phyloP scores from a whole-genome alignment of 2,329 filamentous ascomycete species.

The Akanthomyces lecanii region DNA sequence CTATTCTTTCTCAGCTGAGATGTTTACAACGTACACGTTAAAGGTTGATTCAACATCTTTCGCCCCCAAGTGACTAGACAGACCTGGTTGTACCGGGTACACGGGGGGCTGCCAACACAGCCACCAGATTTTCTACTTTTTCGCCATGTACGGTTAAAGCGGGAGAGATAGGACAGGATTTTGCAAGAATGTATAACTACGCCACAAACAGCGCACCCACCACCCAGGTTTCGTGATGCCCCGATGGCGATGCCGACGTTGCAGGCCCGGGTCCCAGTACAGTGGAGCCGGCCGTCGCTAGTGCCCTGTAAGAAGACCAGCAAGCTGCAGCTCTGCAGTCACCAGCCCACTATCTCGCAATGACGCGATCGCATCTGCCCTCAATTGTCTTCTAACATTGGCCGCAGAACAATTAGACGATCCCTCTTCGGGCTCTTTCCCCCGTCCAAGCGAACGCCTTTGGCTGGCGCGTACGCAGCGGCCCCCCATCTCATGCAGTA shows the following conservation, averaged over 20 bases:
- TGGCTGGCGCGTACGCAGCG: not conserved
- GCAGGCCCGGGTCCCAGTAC: not conserved
- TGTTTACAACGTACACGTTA: too few species aligned
- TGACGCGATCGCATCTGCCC: conserved; percentile 11
- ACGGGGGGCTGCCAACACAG: too few species aligned
- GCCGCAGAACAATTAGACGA: not conserved
- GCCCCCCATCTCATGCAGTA: conserved; percentile 1
- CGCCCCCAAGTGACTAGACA: too few species aligned
- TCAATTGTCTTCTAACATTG: conserved; percentile 8
- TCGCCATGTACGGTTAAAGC: too few species aligned
- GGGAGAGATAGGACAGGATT: too few species aligned
- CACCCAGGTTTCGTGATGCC: not conserved
- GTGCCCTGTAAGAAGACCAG: not conserved
- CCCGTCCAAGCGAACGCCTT: not conserved
- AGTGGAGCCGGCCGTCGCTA: not conserved
- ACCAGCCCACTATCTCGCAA: conserved; percentile 9
- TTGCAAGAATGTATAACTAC: not conserved
- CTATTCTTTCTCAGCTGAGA: too few species aligned
- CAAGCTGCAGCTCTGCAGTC: not conserved
- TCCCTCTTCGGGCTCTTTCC: not conserved
- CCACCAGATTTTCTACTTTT: too few species aligned
- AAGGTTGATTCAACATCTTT: not conserved
- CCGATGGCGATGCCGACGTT: not conserved
- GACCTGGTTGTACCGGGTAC: too few species aligned
- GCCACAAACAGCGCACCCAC: not conserved